Conservation (phyloP, 768 basidiomycete species). For the Hortiboletus flavorubellus region DNA sequence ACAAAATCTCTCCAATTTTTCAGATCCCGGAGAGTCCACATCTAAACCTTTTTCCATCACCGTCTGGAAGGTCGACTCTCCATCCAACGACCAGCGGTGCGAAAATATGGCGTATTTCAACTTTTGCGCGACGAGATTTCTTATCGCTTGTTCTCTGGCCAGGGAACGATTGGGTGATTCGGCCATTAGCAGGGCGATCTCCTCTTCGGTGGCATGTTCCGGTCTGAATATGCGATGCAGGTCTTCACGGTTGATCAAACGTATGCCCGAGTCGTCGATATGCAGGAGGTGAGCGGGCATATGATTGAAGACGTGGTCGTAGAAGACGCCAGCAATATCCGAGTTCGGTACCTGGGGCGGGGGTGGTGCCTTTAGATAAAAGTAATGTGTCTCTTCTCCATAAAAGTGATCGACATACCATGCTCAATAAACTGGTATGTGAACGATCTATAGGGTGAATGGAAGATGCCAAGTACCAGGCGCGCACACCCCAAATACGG, state of each 20-base stretch:
- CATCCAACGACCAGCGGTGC: slow-evolving; percentile 12
- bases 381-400: background rate
- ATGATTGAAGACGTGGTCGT: slow-evolving; percentile 15
- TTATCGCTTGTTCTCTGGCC: slow-evolving; percentile 3
- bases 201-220: slow-evolving; percentile 5
- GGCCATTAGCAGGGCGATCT: background rate
- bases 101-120: slow-evolving; percentile 15
- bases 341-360: background rate
- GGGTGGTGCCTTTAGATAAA: background rate
- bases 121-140: slow-evolving; percentile 3
- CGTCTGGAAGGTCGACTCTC: slow-evolving; percentile 12
- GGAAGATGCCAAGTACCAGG: too few relatives aligned
- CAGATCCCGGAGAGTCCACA: slow-evolving; percentile 1
- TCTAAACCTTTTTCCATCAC: slow-evolving; percentile 6
- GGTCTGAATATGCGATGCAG: slow-evolving; percentile 11
- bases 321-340: slow-evolving; percentile 5
- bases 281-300: slow-evolving; percentile 18
- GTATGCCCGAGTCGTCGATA: slow-evolving; percentile 4
- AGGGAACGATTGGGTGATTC: background rate
- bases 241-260: slow-evolving; percentile 14
- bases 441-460: background rate
- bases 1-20: slow-evolving; percentile 17
- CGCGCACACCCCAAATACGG: background rate
- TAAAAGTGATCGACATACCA: background rate
- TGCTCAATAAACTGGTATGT: background rate